phyloP scores from a whole-genome alignment of 2,329 filamentous ascomycete genomes.

The Paraphoma chrysanthemicola region DNA sequence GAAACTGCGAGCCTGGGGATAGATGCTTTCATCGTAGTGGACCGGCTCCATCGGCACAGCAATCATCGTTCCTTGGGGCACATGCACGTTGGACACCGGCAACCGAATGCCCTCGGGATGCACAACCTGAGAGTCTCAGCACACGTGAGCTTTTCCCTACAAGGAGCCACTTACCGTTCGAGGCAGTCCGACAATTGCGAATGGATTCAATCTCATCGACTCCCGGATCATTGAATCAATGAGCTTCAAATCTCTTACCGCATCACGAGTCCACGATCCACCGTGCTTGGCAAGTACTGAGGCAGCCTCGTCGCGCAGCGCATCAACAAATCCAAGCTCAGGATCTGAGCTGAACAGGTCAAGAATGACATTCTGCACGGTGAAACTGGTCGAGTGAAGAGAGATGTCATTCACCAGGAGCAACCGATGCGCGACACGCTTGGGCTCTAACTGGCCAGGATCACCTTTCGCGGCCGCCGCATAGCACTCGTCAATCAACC shows the following conservation, averaged over 20 bases:
- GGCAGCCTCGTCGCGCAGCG: conserved; percentile 16
- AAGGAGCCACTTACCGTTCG: conserved; percentile 12
- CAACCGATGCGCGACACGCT: conserved; percentile 19
- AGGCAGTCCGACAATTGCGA: conserved; percentile 15
- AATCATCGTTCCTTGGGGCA: conserved; percentile 19
- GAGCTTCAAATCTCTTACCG: conserved; percentile 16
- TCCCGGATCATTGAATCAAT: conserved; percentile 22
- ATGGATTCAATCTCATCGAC: conserved; percentile 22
- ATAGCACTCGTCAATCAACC: conserved; percentile 21
- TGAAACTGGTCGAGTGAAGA: conserved; percentile 19
- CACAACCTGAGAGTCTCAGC: conserved; percentile 14
- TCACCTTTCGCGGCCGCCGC: conserved; percentile 14
- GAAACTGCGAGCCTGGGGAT: conserved; percentile 18
- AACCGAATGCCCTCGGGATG: conserved; percentile 9
- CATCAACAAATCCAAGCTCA: conserved; percentile 13
- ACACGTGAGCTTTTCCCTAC: too few relatives aligned
- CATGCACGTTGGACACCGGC: conserved; percentile 7
- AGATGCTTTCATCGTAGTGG: conserved; percentile 15
- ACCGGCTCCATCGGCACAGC: conserved; percentile 21
- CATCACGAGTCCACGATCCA: conserved; percentile 18
- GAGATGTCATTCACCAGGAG: conserved; percentile 23
- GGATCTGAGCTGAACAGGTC: conserved; percentile 22
- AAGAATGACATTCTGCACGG: conserved; percentile 19
- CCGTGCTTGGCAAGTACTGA: conserved; percentile 10
- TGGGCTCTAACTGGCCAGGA: conserved; percentile 14